Conservation (phyloP, 192 early-diverging fungal genomes). For the Backusella psychrophila region DNA sequence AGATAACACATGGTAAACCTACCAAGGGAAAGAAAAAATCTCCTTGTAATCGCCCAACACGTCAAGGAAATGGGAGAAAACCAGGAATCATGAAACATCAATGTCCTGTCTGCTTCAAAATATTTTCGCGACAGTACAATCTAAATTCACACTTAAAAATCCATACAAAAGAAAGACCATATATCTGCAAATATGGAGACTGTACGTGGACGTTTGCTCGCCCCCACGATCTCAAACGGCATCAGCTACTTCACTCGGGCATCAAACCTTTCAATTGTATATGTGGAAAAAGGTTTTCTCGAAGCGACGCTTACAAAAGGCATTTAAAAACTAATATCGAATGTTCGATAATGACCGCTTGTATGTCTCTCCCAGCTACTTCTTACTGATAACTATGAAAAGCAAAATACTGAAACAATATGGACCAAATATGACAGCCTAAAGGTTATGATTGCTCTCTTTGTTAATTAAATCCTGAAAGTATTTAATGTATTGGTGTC, state of each 20-base stretch:
- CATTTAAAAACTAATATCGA: conserved; percentile 32
- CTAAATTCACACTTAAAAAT: conserved; percentile 72
- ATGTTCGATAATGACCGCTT: neutral
- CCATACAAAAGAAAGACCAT: conserved; percentile 74
- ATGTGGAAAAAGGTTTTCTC: conserved; percentile 75
- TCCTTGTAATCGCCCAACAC: neutral
- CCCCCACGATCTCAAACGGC: conserved; percentile 72
- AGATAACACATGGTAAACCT: neutral
- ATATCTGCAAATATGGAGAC: conserved; percentile 45
- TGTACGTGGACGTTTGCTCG: conserved; percentile 66
- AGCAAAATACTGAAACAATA: neutral
- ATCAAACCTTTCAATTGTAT: conserved; percentile 72
- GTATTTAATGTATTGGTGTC: no score
- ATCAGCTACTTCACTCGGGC: conserved; percentile 70
- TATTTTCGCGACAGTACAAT: conserved; percentile 71
- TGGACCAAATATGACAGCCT: neutral
- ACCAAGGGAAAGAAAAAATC: neutral
- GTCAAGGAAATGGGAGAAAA: neutral
- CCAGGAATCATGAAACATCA: neutral
- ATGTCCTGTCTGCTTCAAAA: conserved; percentile 21
- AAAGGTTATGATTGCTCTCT: no score
- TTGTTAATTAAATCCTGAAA: no score
- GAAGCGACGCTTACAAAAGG: conserved; percentile 69
- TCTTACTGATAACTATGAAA: neutral
- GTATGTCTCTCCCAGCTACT: neutral